Conservation (phyloP, 257 asterid genomes). For the Nicotiana undulata region DNA sequence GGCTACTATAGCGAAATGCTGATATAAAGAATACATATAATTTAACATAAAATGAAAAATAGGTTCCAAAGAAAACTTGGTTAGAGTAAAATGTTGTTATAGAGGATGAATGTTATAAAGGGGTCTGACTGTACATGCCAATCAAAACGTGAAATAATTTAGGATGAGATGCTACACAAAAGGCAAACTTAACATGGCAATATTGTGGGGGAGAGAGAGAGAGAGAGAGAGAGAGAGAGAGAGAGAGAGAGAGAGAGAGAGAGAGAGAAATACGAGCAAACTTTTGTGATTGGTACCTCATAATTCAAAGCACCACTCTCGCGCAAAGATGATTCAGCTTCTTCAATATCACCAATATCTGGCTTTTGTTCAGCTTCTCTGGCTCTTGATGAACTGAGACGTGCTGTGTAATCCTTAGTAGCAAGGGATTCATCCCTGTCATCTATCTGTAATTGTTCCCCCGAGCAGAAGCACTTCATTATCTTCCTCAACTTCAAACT, state of each 20-base stretch:
- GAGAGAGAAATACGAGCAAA: background rate
- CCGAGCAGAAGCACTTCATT: slow-evolving; percentile 64
- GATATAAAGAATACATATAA: no score
- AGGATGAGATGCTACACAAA: background rate
- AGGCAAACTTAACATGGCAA: background rate
- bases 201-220: background rate
- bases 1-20: no score
- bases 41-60: no score
- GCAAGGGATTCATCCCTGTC: slow-evolving; percentile 57
- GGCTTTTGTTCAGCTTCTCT: slow-evolving; percentile 52
- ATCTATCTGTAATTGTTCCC: slow-evolving; percentile 36
- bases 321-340: slow-evolving; percentile 79
- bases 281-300: slow-evolving; percentile 38
- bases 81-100: no score
- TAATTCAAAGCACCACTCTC: slow-evolving; percentile 73
- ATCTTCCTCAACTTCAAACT: slow-evolving; percentile 36
- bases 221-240: background rate
- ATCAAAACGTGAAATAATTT: background rate
- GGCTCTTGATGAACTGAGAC: slow-evolving; percentile 42
- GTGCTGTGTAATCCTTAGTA: slow-evolving; percentile 41
- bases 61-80: no score
- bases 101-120: no score
- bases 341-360: slow-evolving; percentile 75
- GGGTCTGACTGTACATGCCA: background rate
- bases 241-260: background rate